phyloP scores from a whole-genome alignment of 23 red algal species.

The Pyropia haitanensis region DNA sequence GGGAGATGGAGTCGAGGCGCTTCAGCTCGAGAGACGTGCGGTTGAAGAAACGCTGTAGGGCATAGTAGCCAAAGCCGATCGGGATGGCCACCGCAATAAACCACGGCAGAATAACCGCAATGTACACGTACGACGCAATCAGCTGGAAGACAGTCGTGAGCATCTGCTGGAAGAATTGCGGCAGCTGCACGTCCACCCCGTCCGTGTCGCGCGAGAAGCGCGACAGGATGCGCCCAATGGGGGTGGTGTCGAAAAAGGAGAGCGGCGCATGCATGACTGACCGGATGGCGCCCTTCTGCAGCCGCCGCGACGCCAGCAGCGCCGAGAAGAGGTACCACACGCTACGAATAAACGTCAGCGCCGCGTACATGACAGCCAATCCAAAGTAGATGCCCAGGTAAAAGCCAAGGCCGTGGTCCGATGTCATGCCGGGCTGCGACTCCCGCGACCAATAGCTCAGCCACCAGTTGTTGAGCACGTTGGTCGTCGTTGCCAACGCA shows the following conservation, averaged over 20 bases:
- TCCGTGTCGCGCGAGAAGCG: conserved; percentile 73
- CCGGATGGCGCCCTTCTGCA: conserved; percentile 59
- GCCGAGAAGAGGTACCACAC: conserved; percentile 63
- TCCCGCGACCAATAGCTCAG: conserved; percentile 73
- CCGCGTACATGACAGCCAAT: conserved; percentile 35
- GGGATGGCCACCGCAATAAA: conserved; percentile 66
- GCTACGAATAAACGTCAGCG: conserved; percentile 45
- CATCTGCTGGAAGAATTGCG: conserved; percentile 62
- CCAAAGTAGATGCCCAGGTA: conserved; percentile 86
- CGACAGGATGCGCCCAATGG: conserved; percentile 88
- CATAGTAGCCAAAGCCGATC: conserved; percentile 50
- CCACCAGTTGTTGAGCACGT: conserved; percentile 83
- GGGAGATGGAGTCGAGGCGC: conserved; percentile 83
- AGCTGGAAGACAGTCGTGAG: conserved; percentile 44
- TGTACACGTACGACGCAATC: conserved; percentile 71
- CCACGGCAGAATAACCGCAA: conserved; percentile 63
- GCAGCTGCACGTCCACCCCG: conserved; percentile 53
- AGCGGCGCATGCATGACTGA: conserved; percentile 78
- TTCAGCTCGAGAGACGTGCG: conserved; percentile 70
- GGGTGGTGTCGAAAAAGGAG: conserved; percentile 90
- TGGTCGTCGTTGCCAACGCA: conserved; percentile 21
- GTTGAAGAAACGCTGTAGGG: conserved; percentile 71
- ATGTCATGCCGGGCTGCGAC: not conserved
- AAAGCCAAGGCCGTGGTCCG: conserved; percentile 30
- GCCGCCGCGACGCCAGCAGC: conserved; percentile 32